phyloP scores from a whole-genome alignment of 352 stramenopile species.

The Aphanomyces cochlioides region DNA sequence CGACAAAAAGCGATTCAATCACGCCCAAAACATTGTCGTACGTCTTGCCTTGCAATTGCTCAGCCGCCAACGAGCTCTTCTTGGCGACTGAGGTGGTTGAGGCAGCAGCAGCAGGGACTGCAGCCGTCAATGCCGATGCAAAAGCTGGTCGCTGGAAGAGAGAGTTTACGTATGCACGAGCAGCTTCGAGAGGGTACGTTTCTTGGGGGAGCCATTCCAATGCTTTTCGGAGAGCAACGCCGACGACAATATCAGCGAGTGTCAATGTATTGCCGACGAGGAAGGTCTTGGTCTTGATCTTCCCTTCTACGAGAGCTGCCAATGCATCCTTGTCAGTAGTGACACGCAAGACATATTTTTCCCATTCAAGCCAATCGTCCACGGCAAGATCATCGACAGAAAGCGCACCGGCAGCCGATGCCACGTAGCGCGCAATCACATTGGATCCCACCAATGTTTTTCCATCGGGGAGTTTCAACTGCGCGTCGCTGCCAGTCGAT shows the following conservation, averaged over 20 bases:
- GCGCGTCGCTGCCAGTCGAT: conserved; percentile 39
- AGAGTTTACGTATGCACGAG: conserved; percentile 60
- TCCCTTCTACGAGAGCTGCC: conserved; percentile 15
- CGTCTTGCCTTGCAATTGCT: conserved; percentile 52
- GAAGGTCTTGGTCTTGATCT: conserved; percentile 44
- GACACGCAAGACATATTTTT: conserved; percentile 53
- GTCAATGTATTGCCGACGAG: conserved; percentile 60
- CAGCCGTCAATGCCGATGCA: conserved; percentile 43
- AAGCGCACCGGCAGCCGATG: conserved; percentile 39
- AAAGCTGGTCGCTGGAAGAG: conserved; percentile 53
- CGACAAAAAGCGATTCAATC: conserved; percentile 69
- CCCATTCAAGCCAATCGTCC: conserved; percentile 82
- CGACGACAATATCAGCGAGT: conserved; percentile 68
- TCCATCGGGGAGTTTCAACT: conserved; percentile 47
- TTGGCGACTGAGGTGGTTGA: conserved; percentile 31
- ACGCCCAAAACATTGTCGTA: conserved; percentile 74
- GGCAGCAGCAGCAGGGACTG: conserved; percentile 36
- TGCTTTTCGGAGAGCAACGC: conserved; percentile 59
- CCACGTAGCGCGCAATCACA: conserved; percentile 69
- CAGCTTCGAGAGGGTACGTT: conserved; percentile 38
- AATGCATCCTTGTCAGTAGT: conserved; percentile 43
- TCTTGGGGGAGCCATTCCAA: conserved; percentile 50
- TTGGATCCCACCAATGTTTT: conserved; percentile 62
- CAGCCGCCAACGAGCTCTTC: conserved; percentile 46
- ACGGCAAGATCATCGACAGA: conserved; percentile 69